Conservation (phyloP, 2,329 filamentous ascomycete species). For the Apiospora arundinis region DNA sequence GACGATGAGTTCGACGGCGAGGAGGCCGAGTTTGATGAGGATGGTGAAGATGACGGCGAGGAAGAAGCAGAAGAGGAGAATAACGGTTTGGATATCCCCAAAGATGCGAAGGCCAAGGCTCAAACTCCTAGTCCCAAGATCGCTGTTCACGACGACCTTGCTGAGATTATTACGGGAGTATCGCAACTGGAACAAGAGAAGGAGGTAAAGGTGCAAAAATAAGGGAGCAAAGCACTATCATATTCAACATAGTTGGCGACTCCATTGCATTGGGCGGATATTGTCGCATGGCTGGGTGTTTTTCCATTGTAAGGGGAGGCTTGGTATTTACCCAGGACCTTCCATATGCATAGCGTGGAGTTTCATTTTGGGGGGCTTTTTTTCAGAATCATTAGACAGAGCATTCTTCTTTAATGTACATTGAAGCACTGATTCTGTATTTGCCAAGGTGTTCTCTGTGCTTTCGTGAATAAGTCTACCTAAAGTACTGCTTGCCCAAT, state of each 20-base stretch:
- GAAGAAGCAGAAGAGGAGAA: not conserved
- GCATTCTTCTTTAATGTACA: constrained; percentile 14
- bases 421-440: not conserved
- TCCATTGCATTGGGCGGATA: not conserved
- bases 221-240: not conserved
- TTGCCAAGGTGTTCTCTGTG: not conserved
- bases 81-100: not conserved
- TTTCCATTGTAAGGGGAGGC: not conserved
- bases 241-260: constrained; percentile 21
- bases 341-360: constrained; percentile 18
- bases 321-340: not conserved
- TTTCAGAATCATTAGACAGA: constrained; percentile 12
- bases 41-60: not conserved
- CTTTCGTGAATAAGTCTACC: not conserved
- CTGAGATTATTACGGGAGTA: constrained; percentile 66
- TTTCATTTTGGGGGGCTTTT: not conserved
- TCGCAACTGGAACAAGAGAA: constrained; percentile 57
- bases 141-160: constrained; percentile 53
- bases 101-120: constrained; percentile 23
- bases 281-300: constrained; percentile 10
- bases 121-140: constrained; percentile 28
- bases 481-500: not conserved
- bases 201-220: constrained; percentile 30
- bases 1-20: constrained; percentile 34
- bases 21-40: constrained; percentile 33